A percentile compares a stretch with the other conserved stretches of the same genome.
phyloP scores from a whole-genome alignment of 768 basidiomycete species.

The Hydnum rufescens region DNA sequence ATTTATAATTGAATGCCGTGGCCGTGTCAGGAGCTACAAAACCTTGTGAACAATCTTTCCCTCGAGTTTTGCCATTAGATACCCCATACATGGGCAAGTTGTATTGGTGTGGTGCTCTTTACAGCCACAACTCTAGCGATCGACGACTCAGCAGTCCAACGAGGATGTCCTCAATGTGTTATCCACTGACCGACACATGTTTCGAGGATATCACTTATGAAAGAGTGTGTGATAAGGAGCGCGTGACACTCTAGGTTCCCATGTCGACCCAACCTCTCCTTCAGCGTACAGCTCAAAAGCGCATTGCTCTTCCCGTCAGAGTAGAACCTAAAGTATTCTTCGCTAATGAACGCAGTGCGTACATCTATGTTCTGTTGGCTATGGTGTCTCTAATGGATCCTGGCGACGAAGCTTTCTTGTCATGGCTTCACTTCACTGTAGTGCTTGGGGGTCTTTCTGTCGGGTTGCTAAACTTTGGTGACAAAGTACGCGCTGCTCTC shows the following conservation, averaged over 20 bases:
- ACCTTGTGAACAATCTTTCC: background rate
- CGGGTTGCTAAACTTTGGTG: constrained; percentile 93
- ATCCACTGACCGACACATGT: background rate
- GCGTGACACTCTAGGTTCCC: background rate
- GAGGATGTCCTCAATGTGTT: background rate
- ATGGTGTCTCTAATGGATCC: background rate
- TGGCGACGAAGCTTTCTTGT: constrained; percentile 49
- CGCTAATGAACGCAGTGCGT: constrained; percentile 51
- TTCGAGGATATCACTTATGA: background rate
- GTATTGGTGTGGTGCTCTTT: constrained; percentile 86
- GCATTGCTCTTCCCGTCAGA: constrained; percentile 89
- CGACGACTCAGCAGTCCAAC: background rate
- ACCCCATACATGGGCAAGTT: constrained; percentile 56
- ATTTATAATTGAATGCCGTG: constrained; percentile 91
- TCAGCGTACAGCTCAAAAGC: constrained; percentile 83
- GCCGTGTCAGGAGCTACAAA: constrained; percentile 65
- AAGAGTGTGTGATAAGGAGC: background rate
- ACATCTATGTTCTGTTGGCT: background rate
- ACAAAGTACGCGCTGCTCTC: constrained; percentile 37
- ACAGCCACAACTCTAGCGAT: background rate
- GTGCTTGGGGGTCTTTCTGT: constrained; percentile 92
- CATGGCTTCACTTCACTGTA: constrained; percentile 97
- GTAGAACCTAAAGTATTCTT: constrained; percentile 92
- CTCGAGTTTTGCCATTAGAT: background rate
- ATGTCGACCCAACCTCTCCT: constrained; percentile 99